Evolutionary conservation across 176 grass and related monocot genomes (phyloP).

Genomic region (Raddia distichophylla): DNA sequence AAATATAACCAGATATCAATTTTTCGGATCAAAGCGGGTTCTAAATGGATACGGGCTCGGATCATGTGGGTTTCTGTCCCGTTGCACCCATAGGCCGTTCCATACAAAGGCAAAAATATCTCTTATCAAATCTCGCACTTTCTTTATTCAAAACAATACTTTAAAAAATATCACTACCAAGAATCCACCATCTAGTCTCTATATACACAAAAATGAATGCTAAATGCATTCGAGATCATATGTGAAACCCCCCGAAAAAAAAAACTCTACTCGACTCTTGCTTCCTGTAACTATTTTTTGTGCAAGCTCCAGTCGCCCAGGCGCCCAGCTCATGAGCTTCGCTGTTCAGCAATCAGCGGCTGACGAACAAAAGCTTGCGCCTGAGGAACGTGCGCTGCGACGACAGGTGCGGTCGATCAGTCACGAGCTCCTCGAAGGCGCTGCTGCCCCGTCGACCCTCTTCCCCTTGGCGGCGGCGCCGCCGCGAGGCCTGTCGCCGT

Average conservation of each 20-base stretch:
- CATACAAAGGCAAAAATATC: no score
- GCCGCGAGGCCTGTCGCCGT: background rate
- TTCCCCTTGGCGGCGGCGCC: constrained; percentile 11
- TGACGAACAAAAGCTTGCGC: background rate
- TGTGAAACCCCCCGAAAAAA: background rate
- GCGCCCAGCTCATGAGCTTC: background rate
- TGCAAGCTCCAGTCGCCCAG: background rate
- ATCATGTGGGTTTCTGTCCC: no score
- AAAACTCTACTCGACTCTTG: background rate
- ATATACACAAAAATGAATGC: constrained; percentile 15
- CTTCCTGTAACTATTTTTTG: no score
- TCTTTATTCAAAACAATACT: background rate
- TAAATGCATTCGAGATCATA: background rate
- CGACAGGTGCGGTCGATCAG: background rate
- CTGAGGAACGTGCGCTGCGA: background rate
- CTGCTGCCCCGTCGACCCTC: constrained; percentile 2
- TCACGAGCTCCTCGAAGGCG: constrained; percentile 29
- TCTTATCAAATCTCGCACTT: background rate
- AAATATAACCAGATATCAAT: no score
- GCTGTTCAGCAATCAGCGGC: background rate
- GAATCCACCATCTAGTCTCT: constrained; percentile 18
- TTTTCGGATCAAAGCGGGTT: no score
- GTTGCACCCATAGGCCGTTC: no score
- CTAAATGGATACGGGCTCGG: no score
- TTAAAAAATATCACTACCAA: background rate